Base-by-base conservation (phyloP, 129 eudicot genomes). In the Sambucus nigra region DNA sequence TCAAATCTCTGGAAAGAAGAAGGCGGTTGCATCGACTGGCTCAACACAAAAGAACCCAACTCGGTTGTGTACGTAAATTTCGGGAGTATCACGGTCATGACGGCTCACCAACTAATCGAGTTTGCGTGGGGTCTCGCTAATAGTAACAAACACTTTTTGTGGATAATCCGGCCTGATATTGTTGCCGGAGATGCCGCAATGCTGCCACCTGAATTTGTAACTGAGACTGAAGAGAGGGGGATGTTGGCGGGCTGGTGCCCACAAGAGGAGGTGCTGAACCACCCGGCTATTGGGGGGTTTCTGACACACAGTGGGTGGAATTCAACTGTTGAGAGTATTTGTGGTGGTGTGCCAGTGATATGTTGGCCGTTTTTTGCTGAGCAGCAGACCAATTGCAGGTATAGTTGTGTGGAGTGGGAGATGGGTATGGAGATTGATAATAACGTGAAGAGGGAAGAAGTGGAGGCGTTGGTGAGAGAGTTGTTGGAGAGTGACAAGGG, bases 61-160 rank as follows among this genome's bases (percentile, higher is more conserved):
- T 73, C 67, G 10, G 74, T 62, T 1, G 25, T 62, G 27, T 73
- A 55, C 23, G 79, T 73, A 7, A 62, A 73, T 32, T 68, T 55
- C 51, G 73, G 66, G 12, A 67, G 74, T 32, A 59, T 72, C 9
- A 46, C 77, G 0, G 76, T 74, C 10, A 65, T 85, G 73, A 56
- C 69, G 0, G 51, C 56, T 33, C 32, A 80, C 16, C 83, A 85
- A 23, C 19, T 77, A 5, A 1, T 47, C 0, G 89, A 85, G 22
- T 62, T 85, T 9, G 95, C 86, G 17, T 74, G 88, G 86, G 94
- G 88, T 2, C 73, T 84, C 10, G 88, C 86, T 1, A 69, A 63
- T 9, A 69, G 77, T 62, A 73, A 73, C 55, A 56, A 65, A 21
- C 45, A 45, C 1, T 78, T 78, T 21, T 61, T 78, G 47, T 78